These are phyloP conservation scores for Suillus americanus DNA, from an alignment of 768 basidiomycete species.

Conservation along the genomic window DNA sequence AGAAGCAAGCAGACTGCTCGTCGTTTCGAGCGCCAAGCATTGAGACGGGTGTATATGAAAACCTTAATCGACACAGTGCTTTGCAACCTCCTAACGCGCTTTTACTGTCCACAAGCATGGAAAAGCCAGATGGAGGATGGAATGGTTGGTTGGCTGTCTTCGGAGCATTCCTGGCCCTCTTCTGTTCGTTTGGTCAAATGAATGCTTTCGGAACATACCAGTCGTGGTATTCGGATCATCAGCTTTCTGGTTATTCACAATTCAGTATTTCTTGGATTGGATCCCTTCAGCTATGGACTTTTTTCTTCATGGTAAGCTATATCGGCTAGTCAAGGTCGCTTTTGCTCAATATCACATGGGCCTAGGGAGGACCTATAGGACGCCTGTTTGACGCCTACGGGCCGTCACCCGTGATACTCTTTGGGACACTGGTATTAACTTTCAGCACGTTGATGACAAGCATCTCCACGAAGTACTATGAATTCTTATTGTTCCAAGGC, in stretches of 20 bases:
- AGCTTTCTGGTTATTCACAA: constrained; percentile 48
- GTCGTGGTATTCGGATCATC: constrained; percentile 62
- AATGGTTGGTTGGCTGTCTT: constrained; percentile 49
- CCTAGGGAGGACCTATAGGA: constrained; percentile 62
- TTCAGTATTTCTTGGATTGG: constrained; percentile 73
- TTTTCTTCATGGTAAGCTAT: constrained; percentile 63
- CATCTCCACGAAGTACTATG: constrained; percentile 54
- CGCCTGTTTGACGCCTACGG: constrained; percentile 60
- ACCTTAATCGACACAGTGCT: constrained; percentile 24
- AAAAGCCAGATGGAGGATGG: constrained; percentile 28
- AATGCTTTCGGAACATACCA: constrained; percentile 74
- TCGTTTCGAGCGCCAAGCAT: constrained; percentile 21
- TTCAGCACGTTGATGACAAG: constrained; percentile 62
- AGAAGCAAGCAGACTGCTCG: constrained; percentile 24
- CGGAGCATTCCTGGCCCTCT: constrained; percentile 65
- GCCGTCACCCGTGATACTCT: constrained; percentile 50
- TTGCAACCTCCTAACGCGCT: constrained; percentile 20
- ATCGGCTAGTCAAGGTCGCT: not conserved
- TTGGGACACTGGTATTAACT: constrained; percentile 49
- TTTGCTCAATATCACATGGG: constrained; percentile 7
- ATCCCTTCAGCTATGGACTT: constrained; percentile 64
- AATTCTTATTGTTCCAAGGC: constrained; percentile 64
- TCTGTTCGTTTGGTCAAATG: constrained; percentile 73
- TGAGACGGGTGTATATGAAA: constrained; percentile 18
- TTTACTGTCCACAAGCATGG: constrained; percentile 13